Evolutionary conservation across 768 basidiomycete species (phyloP).

Genomic region (Lactarius indigo): DNA sequence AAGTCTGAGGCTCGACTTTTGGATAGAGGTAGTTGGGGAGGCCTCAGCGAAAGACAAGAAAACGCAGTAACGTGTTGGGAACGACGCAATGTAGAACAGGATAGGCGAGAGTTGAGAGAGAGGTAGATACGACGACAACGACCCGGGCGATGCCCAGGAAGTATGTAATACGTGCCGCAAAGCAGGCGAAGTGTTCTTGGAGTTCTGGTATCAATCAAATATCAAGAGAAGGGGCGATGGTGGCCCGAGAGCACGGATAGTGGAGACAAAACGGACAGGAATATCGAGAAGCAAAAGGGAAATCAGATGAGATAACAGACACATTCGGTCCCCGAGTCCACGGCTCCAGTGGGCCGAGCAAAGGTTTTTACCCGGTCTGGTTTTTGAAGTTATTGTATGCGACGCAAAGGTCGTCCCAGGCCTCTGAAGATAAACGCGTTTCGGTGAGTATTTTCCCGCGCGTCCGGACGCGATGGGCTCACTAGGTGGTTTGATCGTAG

Average conservation of each 20-base stretch:
- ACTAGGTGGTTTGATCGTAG: not conserved
- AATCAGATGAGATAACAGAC: not conserved
- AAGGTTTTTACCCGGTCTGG: not conserved
- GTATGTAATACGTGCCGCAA: not conserved
- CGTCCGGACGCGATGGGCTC: not conserved
- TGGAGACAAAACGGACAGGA: not conserved
- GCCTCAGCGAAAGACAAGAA: not conserved
- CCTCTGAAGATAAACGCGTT: not conserved
- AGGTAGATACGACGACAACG: not conserved
- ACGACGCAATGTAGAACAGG: not conserved
- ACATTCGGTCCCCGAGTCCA: not conserved
- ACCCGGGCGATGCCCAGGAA: not conserved
- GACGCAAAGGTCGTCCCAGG: constrained; percentile 8
- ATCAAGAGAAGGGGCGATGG: not conserved
- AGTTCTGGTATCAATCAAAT: not conserved
- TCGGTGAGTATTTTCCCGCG: not conserved
- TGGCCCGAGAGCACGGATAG: not conserved
- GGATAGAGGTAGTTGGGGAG: not conserved
- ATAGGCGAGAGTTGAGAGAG: not conserved
- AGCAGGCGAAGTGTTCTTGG: not conserved
- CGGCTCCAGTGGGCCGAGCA: not conserved
- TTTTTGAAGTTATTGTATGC: not conserved
- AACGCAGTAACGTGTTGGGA: not conserved
- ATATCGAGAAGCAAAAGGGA: not conserved
- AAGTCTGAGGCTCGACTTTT: not conserved